Evolutionary conservation across 495 filamentous ascomycete genomes (phyloP), one percentile per base, ranked within the genome.

Genomic region (Annulohypoxylon stygium): DNA sequence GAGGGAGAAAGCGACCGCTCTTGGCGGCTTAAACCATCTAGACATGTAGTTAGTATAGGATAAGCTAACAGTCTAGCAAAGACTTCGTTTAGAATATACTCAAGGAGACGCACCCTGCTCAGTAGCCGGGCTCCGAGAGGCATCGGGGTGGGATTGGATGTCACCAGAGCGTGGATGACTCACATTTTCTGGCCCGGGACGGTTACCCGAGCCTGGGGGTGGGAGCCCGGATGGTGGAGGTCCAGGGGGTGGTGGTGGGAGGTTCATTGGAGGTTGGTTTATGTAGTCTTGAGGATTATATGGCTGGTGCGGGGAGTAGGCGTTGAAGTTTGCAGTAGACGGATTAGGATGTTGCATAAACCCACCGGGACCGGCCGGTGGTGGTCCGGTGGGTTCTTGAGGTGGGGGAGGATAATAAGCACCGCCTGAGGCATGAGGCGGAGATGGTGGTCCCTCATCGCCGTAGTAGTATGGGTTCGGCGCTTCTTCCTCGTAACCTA

Each of bases 341-440:
- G 64, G 71, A 74, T 82, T 84, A 34, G 81, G 69, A 58, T 82
- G 83, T 20, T 81, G 80, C 4, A 77, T 85, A 75, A 84, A 84
- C 47, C 80, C 78, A 37, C 59, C 65, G 0, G 79, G 66, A 14
- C 64, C 70, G n/a, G 70, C 60, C 10, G 60, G 54, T 2, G 64
- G 76, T 4, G 68, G 71, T 37, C 66, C 57, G 26, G 55, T 54
- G 16, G 66, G 67, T 11, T 47, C 61, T 12, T 67, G 66, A 30
- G 47, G 69, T 26, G 71, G 54, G 33, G 80, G 78, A 50, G 83
- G 82, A 72, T 83, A 84, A 71, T 81, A 86, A 61, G 80, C 84
- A 7, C 87, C 87, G 41, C 86, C 86, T 0, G 86, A 87, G 0
- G 86, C 84, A 67, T 82, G 82, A 51, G 85, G 83, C 23, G 87